Evolutionary conservation across 768 basidiomycete species (phyloP).

Genomic region (Termitomyces sp.): DNA sequence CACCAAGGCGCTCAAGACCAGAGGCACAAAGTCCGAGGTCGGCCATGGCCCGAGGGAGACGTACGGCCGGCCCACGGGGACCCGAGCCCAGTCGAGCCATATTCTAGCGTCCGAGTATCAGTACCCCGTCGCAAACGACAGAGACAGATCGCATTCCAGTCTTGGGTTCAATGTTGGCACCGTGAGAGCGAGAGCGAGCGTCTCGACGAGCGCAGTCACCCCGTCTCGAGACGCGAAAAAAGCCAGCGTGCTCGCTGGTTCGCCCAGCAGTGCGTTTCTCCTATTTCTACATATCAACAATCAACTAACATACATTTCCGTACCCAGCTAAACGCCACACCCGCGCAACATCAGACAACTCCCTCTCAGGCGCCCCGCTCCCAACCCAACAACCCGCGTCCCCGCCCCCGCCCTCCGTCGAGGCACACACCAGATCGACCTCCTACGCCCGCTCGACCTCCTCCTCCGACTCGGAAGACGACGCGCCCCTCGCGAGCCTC

Average conservation of each 20-base stretch:
- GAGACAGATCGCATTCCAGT: conserved; percentile 28
- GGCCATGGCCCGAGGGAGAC: conserved; percentile 24
- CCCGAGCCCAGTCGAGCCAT: conserved; percentile 25
- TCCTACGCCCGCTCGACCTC: no score
- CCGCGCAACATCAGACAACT: conserved; percentile 18
- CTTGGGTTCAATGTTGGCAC: conserved; percentile 22
- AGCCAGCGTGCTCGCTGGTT: conserved; percentile 32
- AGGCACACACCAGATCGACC: no score
- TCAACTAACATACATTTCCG: neutral
- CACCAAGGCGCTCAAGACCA: conserved; percentile 10
- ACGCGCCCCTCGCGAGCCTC: conserved; percentile 60
- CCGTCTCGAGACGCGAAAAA: conserved; percentile 47
- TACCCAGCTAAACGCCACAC: conserved; percentile 16
- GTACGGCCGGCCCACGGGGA: conserved; percentile 1
- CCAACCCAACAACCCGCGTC: no score
- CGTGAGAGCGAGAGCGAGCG: conserved; percentile 41
- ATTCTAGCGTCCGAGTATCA: conserved; percentile 7
- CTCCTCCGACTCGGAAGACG: conserved; percentile 29
- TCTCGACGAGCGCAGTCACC: conserved; percentile 51
- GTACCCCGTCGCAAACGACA: neutral
- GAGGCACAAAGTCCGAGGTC: conserved; percentile 28
- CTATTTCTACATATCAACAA: neutral
- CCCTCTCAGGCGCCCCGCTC: no score
- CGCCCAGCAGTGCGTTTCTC: neutral
- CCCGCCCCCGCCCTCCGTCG: neutral